Evolutionary conservation across 2,329 filamentous ascomycete species (phyloP).

Genomic region (Spiromastix sp.): DNA sequence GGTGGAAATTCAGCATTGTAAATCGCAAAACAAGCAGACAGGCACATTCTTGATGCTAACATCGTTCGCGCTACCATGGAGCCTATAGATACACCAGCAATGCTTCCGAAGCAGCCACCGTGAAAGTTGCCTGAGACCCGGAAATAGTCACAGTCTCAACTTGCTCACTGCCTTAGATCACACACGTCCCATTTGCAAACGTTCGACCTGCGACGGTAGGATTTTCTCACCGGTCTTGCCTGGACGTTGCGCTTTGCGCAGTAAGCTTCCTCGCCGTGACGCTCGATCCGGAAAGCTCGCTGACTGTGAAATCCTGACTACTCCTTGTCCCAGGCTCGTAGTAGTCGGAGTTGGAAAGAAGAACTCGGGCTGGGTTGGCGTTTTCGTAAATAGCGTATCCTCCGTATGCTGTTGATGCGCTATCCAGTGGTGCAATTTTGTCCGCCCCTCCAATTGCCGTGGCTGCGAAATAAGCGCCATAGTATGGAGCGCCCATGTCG

Average conservation of each 20-base stretch:
- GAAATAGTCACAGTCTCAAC: conserved; percentile 12
- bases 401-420: not conserved
- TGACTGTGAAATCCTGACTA: conserved; percentile 31
- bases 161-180: conserved; percentile 26
- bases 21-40: too few relatives aligned
- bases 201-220: conserved; percentile 38
- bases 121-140: conserved; percentile 29
- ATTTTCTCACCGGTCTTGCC: conserved; percentile 35
- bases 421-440: not conserved
- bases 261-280: conserved; percentile 38
- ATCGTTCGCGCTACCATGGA: too few relatives aligned
- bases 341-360: conserved; percentile 31
- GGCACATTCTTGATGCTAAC: too few relatives aligned
- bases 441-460: conserved; percentile 19
- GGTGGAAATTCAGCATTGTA: too few relatives aligned
- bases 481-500: conserved; percentile 42
- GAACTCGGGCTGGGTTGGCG: conserved; percentile 25
- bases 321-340: conserved; percentile 17
- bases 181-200: conserved; percentile 38
- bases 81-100: conserved; percentile 36
- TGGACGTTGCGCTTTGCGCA: conserved; percentile 32
- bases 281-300: conserved; percentile 27
- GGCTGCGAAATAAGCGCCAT: conserved; percentile 40
- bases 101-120: conserved; percentile 38
- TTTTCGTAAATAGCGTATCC: conserved; percentile 35